Base-by-base conservation (phyloP, 2,329 filamentous ascomycete genomes). In the Onygenales sp. region DNA sequence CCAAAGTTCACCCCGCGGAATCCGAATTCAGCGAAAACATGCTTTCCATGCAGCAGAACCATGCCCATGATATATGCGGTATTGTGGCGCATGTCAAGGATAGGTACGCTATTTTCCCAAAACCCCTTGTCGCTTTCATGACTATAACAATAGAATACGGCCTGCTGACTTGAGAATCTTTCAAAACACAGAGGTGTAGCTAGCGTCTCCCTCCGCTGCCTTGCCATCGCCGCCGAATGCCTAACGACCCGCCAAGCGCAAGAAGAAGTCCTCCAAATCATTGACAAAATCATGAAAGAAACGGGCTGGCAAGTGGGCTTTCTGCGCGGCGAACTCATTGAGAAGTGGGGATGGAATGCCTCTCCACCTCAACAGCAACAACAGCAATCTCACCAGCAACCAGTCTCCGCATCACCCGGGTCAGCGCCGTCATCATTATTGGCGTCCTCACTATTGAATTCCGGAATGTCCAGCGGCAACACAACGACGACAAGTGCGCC, bases 71-170 rank as follows among this genome's bases (percentile, higher is more conserved):
- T 65, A 85, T 95, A 27, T 96, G 91, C 65, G 92, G 92, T 11
- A 94, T 97, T 57, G 84, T 88, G 27, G 87, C 89, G 2, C 89
- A 95, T 65, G 83, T 86, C 50, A 87, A 90, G 62, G 89, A 95
- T 65, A 78, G 82, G 75, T 79, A 65, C 61, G 72, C 64, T 9
- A 8, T 10, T 7, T n/a, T 5, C 5, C 35, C 17, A 43, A 47
- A 32, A 52, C 14, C 14, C 5, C 31, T 45, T 13, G 3, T 8
- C 35, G 17, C 36, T 41, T 52, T 7, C 41, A 27, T 21, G 32
- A 13, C 9, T 21, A 44, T 31, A 52, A 33, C 32, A 5, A 50
- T 17, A 50, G 27, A 11, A 35, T n/a, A 27, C 21, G 21, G 21
- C 21, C 4, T 21, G 11, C n/a, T 52, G 14, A 44, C 44, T 9